Base-by-base conservation (phyloP, 2,329 filamentous ascomycete genomes). In the Diplodia corticola region DNA sequence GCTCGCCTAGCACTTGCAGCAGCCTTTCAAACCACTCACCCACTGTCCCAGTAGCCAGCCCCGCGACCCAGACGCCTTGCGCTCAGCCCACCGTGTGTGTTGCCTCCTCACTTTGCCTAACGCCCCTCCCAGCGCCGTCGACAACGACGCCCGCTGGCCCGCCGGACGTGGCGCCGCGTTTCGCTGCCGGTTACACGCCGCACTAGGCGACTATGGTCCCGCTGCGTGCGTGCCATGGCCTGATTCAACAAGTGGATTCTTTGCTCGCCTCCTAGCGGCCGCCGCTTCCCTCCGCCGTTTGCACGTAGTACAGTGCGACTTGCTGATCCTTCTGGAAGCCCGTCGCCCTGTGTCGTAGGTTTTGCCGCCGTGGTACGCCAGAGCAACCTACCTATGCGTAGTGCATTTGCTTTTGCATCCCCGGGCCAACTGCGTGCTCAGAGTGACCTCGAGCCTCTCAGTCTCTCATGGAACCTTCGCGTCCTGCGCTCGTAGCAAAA, bases 131-230 rank as follows among this genome's bases (percentile, higher is more conserved):
- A 26, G 17, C 37, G 40, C 24, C 7, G 35, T 24, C 51, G 6
- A 35, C 10, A 10, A 13, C 30, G 51, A 28, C 28, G 30, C 49
- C 24, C 20, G 12, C 5, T 26, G 10, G 33, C 33, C 15, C 2
- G 24, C 37, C 55, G 54, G 54, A 33, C 17, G 6, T 26, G 26
- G n/a, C n/a, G 44, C 57, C 57, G 57, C 44, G 24, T 35, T n/a
- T 30, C 6, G 37, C 35, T 59, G 54, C 54, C 26, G 26, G 57
- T 61, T 50, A 61, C 57, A 61, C 57, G 57, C 57, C 57, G 55
- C 37, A 22, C 44, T 61, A 50, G 26, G 30, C 7, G 57, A 17
- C 57, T 15, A 26, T 30, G 55, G 55, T 20, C 55, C 37, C 48
- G 40, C 51, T 26, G 54, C 54, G n/a, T 57, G 54, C 54, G n/a